Evolutionary conservation across 257 asterid genomes (phyloP).

Genomic region (Handroanthus guayacan): DNA sequence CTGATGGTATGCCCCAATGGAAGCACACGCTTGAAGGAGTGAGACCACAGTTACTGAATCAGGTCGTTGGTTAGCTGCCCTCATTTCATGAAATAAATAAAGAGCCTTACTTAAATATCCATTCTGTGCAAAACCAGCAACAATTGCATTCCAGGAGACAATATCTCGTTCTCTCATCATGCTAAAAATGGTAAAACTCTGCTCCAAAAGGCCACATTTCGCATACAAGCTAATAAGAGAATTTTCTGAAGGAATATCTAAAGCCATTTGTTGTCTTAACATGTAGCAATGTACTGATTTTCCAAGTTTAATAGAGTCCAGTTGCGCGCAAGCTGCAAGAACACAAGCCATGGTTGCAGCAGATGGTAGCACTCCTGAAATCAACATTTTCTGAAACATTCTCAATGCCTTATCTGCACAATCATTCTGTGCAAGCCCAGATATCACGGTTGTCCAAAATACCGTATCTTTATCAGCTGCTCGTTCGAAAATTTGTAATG

Average conservation of each 20-base stretch:
- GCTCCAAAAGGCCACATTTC: constrained; percentile 69
- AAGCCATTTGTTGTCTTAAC: constrained; percentile 56
- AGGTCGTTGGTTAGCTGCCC: constrained; percentile 54
- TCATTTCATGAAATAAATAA: constrained; percentile 69
- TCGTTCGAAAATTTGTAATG: constrained; percentile 54
- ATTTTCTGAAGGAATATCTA: constrained; percentile 63
- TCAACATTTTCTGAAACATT: constrained; percentile 63
- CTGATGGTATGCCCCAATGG: constrained; percentile 82
- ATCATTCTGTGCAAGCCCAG: constrained; percentile 82
- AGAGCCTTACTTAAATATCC: constrained; percentile 61
- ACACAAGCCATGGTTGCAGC: constrained; percentile 69
- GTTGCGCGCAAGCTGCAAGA: constrained; percentile 84
- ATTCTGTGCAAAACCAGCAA: constrained; percentile 70
- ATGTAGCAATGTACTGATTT: constrained; percentile 69
- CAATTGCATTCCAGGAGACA: constrained; percentile 89
- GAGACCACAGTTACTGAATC: constrained; percentile 75
- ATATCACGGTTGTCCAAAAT: constrained; percentile 78
- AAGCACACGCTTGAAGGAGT: constrained; percentile 86
- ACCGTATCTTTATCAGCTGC: constrained; percentile 66
- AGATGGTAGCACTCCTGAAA: constrained; percentile 55
- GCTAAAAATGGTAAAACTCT: constrained; percentile 60
- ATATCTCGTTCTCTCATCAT: constrained; percentile 67
- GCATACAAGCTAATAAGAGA: constrained; percentile 83
- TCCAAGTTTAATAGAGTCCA: constrained; percentile 64
- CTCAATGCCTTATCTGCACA: constrained; percentile 62